Conservation (phyloP, 2,329 filamentous ascomycete genomes). For the Dactylellina cionopaga region DNA sequence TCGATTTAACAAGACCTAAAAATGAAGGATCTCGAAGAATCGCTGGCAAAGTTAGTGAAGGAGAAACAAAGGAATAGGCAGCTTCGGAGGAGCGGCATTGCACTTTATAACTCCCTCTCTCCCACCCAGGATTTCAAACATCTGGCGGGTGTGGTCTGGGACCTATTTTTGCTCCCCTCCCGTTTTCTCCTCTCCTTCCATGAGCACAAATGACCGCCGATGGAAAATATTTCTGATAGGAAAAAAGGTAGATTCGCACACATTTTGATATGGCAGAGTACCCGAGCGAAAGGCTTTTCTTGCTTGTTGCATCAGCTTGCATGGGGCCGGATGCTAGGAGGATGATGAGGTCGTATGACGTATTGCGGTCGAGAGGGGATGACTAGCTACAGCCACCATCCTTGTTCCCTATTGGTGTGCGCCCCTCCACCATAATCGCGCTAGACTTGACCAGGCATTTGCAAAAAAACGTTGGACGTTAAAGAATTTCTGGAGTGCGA, state of each 20-base stretch:
- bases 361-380: constrained; percentile 51
- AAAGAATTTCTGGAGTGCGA: constrained; percentile 17
- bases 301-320: constrained; percentile 52
- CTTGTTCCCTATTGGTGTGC: constrained; percentile 50
- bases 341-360: constrained; percentile 53
- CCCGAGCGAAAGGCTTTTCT: constrained; percentile 19
- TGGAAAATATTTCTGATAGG: not conserved
- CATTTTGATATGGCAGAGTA: constrained; percentile 12
- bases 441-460: constrained; percentile 31
- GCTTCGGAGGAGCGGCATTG: constrained; percentile 49
- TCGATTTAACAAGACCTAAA: constrained; percentile 10
- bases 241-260: constrained; percentile 23
- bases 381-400: constrained; percentile 45
- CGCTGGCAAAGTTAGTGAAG: constrained; percentile 29
- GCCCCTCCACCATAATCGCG: constrained; percentile 3
- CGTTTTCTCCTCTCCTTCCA: constrained; percentile 14
- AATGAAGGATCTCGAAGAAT: constrained; percentile 10
- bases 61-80: not conserved
- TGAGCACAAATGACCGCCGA: constrained; percentile 48
- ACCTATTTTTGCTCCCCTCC: constrained; percentile 6
- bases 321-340: constrained; percentile 45
- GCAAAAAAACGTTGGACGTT: not conserved
- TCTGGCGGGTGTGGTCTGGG: constrained; percentile 23
- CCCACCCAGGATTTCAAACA: constrained; percentile 19
- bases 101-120: constrained; percentile 43